phyloP scores from a whole-genome alignment of 495 filamentous ascomycete genomes.

The Aspergillus biplanus region DNA sequence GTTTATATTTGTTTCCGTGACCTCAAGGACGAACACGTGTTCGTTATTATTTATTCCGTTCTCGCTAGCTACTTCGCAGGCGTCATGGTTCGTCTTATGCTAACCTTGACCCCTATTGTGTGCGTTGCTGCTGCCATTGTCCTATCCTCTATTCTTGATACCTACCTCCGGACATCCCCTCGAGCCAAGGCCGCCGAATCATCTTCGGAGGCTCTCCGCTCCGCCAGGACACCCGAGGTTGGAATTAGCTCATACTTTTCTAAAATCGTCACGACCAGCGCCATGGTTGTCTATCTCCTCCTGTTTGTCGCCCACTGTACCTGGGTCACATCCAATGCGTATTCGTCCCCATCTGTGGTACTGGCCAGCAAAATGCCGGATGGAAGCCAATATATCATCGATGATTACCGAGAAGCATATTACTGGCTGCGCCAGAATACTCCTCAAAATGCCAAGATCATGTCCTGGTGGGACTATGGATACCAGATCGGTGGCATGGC shows the following conservation, averaged over 20 bases:
- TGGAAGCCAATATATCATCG: slow-evolving; percentile 97
- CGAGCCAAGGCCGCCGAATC: slow-evolving; percentile 51
- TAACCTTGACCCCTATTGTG: slow-evolving; percentile 94
- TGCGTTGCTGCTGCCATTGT: slow-evolving; percentile 93
- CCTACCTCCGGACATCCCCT: slow-evolving; percentile 67
- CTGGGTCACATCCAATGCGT: slow-evolving; percentile 99
- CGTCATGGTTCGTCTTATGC: slow-evolving; percentile 99
- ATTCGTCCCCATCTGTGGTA: slow-evolving; percentile 97
- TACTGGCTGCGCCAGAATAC: slow-evolving; percentile 99
- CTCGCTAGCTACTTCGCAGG: slow-evolving; percentile 97
- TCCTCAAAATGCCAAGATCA: slow-evolving; percentile 90
- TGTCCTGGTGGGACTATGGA: slow-evolving; percentile 99
- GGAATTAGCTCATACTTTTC: slow-evolving; percentile 84
- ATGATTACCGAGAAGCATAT: slow-evolving; percentile 99
- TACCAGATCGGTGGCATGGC: slow-evolving; percentile 99
- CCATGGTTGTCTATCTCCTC: slow-evolving; percentile 78
- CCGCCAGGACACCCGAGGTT: slow-evolving; percentile 71
- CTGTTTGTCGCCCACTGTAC: slow-evolving; percentile 97
- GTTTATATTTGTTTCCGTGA: slow-evolving; percentile 97
- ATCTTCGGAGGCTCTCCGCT: slow-evolving; percentile 63
- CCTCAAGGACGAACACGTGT: slow-evolving; percentile 95
- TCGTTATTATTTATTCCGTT: slow-evolving; percentile 94
- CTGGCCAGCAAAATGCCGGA: slow-evolving; percentile 90
- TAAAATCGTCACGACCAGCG: slow-evolving; percentile 71
- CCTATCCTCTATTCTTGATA: slow-evolving; percentile 85